These are phyloP conservation scores for Leccinum pellstonianum DNA, from an alignment of 768 basidiomycete genomes.

Conservation along the genomic window DNA sequence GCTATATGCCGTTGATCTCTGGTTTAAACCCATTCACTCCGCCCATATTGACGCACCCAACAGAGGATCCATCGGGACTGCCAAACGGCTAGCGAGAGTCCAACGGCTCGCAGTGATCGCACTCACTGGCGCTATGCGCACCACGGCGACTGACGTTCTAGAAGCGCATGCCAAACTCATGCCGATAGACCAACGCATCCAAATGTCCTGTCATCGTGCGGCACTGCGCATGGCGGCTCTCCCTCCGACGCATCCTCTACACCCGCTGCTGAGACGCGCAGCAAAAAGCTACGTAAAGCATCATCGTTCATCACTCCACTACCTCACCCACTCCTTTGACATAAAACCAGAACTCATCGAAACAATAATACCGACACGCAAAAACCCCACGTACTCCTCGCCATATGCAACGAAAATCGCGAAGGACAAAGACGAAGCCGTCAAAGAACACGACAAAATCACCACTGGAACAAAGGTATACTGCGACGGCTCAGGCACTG, in stretches of 20 bases:
- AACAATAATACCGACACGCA: background rate
- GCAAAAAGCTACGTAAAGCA: background rate
- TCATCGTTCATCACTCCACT: background rate
- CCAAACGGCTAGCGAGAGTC: accelerated
- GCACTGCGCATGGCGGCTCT: too few species aligned
- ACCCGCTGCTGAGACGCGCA: too few species aligned
- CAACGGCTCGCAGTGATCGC: background rate
- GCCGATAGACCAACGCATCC: too few species aligned
- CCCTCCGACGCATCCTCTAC: too few species aligned
- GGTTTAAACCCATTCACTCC: background rate
- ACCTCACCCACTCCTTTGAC: background rate
- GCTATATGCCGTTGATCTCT: background rate
- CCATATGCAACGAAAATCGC: background rate
- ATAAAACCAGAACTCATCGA: background rate
- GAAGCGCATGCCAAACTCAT: too few species aligned
- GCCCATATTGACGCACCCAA: background rate
- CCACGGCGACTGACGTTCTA: too few species aligned
- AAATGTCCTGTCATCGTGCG: too few species aligned
- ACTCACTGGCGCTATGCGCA: too few species aligned
- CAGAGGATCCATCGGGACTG: background rate
- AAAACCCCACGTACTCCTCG: background rate
- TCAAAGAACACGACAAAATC: background rate
- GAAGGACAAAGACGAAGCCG: background rate
- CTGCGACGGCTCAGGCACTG: background rate
- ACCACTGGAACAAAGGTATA: background rate